Conservation (phyloP, 345 rosid species). For the Aurinia saxatilis region DNA sequence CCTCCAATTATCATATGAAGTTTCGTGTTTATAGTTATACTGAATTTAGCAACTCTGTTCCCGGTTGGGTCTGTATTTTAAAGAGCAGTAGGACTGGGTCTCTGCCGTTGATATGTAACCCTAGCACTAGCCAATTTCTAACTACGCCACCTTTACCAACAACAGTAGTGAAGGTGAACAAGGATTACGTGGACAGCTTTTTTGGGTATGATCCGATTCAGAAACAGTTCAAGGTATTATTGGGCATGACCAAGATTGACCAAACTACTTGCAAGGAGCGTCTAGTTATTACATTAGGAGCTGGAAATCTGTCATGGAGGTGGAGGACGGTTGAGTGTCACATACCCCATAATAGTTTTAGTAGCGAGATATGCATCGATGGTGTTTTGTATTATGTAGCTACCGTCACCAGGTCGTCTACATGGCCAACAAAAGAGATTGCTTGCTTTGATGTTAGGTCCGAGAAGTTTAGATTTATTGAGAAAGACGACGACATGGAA, state of each 20-base stretch:
- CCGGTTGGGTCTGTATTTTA: too few species aligned
- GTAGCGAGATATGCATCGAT: neutral
- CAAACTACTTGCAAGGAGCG: too few species aligned
- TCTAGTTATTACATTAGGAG: neutral
- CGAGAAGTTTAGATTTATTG: neutral
- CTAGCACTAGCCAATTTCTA: neutral
- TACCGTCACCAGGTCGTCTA: too few species aligned
- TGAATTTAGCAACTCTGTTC: too few species aligned
- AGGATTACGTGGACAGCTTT: neutral
- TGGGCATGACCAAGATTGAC: too few species aligned
- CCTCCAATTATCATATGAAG: neutral
- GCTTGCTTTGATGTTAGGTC: neutral
- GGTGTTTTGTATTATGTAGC: neutral
- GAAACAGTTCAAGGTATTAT: neutral
- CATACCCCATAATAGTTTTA: neutral
- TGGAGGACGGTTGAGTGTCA: neutral
- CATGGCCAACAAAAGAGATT: too few species aligned
- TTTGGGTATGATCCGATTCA: neutral
- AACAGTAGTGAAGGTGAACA: too few species aligned
- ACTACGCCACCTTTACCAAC: too few species aligned
- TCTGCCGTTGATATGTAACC: neutral
- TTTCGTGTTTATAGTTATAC: too few species aligned
- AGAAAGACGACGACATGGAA: too few species aligned
- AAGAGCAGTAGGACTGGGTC: too few species aligned
- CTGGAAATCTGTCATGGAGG: neutral